These are phyloP conservation scores for Carex arenaria DNA, from an alignment of 202 grass and related monocot genomes.

Conservation along the genomic window DNA sequence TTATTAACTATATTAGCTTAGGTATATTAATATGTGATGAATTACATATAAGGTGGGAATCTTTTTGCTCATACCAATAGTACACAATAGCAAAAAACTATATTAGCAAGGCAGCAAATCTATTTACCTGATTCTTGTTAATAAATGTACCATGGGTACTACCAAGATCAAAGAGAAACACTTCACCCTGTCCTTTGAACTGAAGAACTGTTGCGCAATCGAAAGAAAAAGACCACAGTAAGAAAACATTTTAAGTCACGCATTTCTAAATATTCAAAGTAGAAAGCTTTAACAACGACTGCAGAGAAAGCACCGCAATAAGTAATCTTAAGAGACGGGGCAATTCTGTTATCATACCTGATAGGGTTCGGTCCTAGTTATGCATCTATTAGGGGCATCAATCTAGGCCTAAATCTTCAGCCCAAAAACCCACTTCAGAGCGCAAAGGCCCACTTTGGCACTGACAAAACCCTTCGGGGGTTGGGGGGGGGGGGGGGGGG, in stretches of 20 bases:
- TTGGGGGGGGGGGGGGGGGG: too few species aligned
- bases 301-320: conserved; percentile 15
- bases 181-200: conserved; percentile 68
- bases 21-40: background rate
- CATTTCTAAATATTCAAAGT: background rate
- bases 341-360: background rate
- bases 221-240: conserved; percentile 24
- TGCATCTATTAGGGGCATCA: too few species aligned
- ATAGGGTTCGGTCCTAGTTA: too few species aligned
- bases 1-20: background rate
- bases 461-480: too few species aligned
- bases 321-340: background rate
- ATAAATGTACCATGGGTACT: conserved; percentile 92
- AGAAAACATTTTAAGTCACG: background rate
- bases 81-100: background rate
- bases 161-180: conserved; percentile 90
- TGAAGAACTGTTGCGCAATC: conserved; percentile 63
- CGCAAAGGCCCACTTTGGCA: too few species aligned
- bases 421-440: too few species aligned
- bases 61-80: background rate
- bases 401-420: too few species aligned
- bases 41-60: background rate
- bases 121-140: conserved; percentile 83
- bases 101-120: background rate
- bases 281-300: background rate